Conservation (phyloP, 169 alveolate genomes). For the Plasmodium vivax region DNA sequence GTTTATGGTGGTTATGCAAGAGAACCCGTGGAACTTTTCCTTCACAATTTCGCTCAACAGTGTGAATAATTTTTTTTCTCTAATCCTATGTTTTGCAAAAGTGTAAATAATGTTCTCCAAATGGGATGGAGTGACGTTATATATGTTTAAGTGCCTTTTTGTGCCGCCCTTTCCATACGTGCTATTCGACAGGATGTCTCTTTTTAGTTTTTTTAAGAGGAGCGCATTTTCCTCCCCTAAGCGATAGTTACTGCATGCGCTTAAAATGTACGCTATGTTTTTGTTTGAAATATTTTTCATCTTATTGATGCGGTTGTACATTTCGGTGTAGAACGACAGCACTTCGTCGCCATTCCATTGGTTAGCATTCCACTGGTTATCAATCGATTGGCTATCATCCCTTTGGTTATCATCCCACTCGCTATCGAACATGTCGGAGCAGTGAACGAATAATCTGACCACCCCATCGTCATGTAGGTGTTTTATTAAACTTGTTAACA, state of each 20-base stretch:
- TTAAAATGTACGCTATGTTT: slow-evolving; percentile 64
- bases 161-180: neutral
- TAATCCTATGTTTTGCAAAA: slow-evolving; percentile 53
- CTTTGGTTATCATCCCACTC: neutral
- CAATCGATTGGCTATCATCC: no score
- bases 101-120: slow-evolving; percentile 69
- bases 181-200: slow-evolving; percentile 21
- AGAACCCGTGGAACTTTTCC: slow-evolving; percentile 70
- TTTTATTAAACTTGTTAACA: slow-evolving; percentile 51
- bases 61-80: slow-evolving; percentile 22
- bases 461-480: slow-evolving; percentile 71
- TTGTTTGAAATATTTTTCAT: slow-evolving; percentile 67
- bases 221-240: slow-evolving; percentile 38
- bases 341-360: slow-evolving; percentile 6
- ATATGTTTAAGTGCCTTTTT: slow-evolving; percentile 21
- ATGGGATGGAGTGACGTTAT: slow-evolving; percentile 67
- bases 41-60: slow-evolving; percentile 60
- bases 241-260: slow-evolving; percentile 34
- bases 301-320: slow-evolving; percentile 32
- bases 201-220: slow-evolving; percentile 24
- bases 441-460: slow-evolving; percentile 22
- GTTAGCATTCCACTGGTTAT: neutral
- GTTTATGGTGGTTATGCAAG: slow-evolving; percentile 59
- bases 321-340: slow-evolving; percentile 26
- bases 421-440: slow-evolving; percentile 7